A percentile compares a stretch with the other conserved stretches of the same genome.
Conservation (phyloP, 257 asterid genomes). For the Osmanthus fragrans region DNA sequence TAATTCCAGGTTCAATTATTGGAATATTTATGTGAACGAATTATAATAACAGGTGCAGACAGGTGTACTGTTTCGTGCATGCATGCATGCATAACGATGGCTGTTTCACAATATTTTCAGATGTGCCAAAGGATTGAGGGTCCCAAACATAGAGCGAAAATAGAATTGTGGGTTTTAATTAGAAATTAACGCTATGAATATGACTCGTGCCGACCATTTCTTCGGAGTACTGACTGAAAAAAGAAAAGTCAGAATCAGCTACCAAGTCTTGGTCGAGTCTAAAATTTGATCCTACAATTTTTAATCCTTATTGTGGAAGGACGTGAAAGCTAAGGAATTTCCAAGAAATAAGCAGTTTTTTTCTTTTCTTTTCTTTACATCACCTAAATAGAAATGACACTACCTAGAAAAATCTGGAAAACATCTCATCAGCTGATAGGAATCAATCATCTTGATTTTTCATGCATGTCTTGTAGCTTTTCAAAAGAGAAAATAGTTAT, state of each 20-base stretch:
- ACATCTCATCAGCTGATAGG: neutral
- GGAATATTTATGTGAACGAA: neutral
- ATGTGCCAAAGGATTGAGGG: neutral
- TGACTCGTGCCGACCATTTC: neutral
- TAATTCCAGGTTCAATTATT: neutral
- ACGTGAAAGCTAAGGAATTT: neutral
- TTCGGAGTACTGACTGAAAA: too few species aligned
- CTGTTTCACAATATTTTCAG: neutral
- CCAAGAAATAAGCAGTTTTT: neutral
- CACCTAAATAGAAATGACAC: too few species aligned
- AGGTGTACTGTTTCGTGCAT: neutral
- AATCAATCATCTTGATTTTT: neutral
- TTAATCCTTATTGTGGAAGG: too few species aligned
- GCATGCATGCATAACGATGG: neutral
- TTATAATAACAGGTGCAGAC: neutral
- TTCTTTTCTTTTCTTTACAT: too few species aligned
- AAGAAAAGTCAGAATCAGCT: too few species aligned
- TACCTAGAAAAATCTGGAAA: neutral
- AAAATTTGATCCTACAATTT: too few species aligned
- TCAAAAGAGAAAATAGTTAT: neutral
- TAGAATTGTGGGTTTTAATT: neutral
- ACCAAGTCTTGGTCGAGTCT: too few species aligned
- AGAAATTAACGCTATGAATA: neutral
- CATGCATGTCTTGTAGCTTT: neutral
- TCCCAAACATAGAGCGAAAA: neutral